phyloP scores from a whole-genome alignment of 2,329 filamentous ascomycete genomes.

The Neoarthrinium moseri region DNA sequence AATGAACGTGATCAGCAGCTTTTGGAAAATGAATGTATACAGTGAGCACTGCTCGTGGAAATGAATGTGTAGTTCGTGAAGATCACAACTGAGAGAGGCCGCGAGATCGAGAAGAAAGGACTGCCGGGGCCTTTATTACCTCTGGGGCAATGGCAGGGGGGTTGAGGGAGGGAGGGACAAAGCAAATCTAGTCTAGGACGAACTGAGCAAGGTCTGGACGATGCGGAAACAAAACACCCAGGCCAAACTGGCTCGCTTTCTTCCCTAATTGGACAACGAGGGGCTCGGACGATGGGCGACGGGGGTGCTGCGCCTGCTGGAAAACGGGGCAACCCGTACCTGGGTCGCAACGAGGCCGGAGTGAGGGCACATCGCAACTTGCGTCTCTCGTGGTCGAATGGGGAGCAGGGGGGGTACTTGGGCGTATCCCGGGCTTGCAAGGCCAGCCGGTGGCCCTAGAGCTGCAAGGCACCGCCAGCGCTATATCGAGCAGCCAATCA shows the following conservation, averaged over 20 bases:
- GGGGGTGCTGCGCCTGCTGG: slow-evolving; percentile 6
- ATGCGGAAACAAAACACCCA: slow-evolving; percentile 5
- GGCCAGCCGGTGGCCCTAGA: not conserved
- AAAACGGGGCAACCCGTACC: not conserved
- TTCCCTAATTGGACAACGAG: slow-evolving; percentile 12
- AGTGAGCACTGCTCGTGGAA: slow-evolving; percentile 32
- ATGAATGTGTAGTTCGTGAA: slow-evolving; percentile 24
- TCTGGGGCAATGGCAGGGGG: not conserved
- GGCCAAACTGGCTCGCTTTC: not conserved
- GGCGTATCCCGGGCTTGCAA: not conserved
- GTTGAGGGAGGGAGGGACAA: not conserved
- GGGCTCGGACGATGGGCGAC: slow-evolving; percentile 17
- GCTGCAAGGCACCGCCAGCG: slow-evolving; percentile 8
- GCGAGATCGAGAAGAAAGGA: slow-evolving; percentile 7
- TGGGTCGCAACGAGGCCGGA: not conserved
- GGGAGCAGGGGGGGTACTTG: not conserved
- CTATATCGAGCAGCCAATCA: slow-evolving; percentile 2
- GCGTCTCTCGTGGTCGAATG: not conserved
- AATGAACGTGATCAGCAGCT: slow-evolving; percentile 27
- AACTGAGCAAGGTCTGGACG: not conserved
- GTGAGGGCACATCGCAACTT: slow-evolving; percentile 1
- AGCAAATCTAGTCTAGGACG: slow-evolving; percentile 1
- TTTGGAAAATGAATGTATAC: slow-evolving; percentile 29
- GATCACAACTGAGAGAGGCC: slow-evolving; percentile 12
- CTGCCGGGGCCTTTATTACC: slow-evolving; percentile 6